These are phyloP conservation scores for Candida pini DNA, from an alignment of 805 yeast genomes.

Conservation along the genomic window DNA sequence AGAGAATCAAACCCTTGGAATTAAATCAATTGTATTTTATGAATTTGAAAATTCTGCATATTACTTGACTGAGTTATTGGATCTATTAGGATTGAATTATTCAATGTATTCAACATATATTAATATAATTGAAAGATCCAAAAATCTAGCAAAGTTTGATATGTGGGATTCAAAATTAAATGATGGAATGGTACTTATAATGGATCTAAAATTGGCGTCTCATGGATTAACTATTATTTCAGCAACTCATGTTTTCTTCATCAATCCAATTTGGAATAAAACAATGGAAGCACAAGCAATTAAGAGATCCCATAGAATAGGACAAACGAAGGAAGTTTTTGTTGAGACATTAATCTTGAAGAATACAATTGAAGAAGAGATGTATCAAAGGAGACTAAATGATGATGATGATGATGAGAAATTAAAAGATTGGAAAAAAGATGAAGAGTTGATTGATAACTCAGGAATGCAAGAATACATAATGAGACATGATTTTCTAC, in stretches of 20 bases:
- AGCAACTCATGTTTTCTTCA: conserved; percentile 64
- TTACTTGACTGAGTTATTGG: conserved; percentile 59
- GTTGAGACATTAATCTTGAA: conserved; percentile 64
- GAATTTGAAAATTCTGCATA: conserved; percentile 71
- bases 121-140: conserved; percentile 42
- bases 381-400: conserved; percentile 37
- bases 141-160: conserved; percentile 47
- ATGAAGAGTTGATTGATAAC: conserved; percentile 49
- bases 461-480: conserved; percentile 52
- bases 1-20: conserved; percentile 41
- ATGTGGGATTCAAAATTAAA: conserved; percentile 34
- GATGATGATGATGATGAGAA: conserved; percentile 11
- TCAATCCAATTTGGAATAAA: conserved; percentile 69
- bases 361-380: conserved; percentile 64
- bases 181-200: conserved; percentile 50
- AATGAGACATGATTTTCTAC: conserved; percentile 43
- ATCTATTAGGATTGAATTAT: conserved; percentile 54
- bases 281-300: conserved; percentile 72
- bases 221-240: conserved; percentile 65
- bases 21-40: conserved; percentile 59
- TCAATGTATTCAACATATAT: conserved; percentile 61
- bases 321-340: conserved; percentile 54
- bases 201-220: conserved; percentile 64
- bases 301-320: conserved; percentile 73
- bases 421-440: conserved; percentile 15